Evolutionary conservation across 2,329 filamentous ascomycete genomes (phyloP), one percentile per base, ranked within the genome.

Genomic region (Chaetomiaceae sp.): DNA sequence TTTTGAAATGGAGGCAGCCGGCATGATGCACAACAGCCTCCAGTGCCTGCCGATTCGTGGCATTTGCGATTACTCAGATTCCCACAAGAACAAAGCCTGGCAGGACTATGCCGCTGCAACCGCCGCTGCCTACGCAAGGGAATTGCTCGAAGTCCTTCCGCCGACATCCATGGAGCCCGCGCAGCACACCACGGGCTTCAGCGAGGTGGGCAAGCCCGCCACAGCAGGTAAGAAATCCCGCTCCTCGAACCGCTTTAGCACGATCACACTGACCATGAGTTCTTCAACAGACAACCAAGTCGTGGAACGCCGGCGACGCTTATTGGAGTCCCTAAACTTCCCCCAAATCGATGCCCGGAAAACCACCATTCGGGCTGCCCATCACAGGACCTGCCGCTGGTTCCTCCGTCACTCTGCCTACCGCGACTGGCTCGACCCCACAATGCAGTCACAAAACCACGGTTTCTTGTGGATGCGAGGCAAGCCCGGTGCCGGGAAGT

Each of bases 351-450:
- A 50, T 44, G 48, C 41, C 23, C 48, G 48, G 12, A 64, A 68
- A 10, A 57, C 55, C 2, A 67, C 44, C 0, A 70, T 76, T 39
- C 67, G 64, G 34, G 55, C 60, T 0, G 70, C 71, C 0, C 61
- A 73, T 50, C 50, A 54, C 0, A 63, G 60, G 17, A 72, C 72
- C 0, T 75, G 70, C 52, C 57, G 60, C 50, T 76, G 72, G 73
- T 59, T 76, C 74, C 75, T 93, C 70, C 91, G 91, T 83, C 92
- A 92, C 80, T 86, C 54, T 0, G 46, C 68, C 34, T 75, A 71
- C 46, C 41, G 9, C 3, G 51, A 64, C 2, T 76, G 72, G 73
- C 60, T 68, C 14, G 59, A 72, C 43, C 35, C 50, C 0, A n/a
- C 30, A 4, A 62, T 63, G 2, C 42, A 65, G 5, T 5, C 27